These are phyloP conservation scores for Coniochaeta prunicola DNA, from an alignment of 2,329 filamentous ascomycete genomes.

Conservation along the genomic window DNA sequence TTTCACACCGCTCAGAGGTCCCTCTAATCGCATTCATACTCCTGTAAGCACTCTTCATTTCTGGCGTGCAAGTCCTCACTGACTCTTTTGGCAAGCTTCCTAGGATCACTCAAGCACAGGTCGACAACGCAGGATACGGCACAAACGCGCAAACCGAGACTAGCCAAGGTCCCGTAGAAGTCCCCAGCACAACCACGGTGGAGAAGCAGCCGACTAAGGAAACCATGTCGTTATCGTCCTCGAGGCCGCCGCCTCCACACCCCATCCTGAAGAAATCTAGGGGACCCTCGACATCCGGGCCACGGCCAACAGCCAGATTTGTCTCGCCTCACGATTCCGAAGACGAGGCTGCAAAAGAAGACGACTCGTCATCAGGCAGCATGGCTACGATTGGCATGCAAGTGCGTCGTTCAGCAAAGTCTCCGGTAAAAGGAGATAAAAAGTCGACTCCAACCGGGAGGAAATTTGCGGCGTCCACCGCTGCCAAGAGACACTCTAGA, in stretches of 20 bases:
- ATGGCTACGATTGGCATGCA: conserved; percentile 20
- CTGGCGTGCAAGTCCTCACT: not conserved
- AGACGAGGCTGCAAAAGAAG: conserved; percentile 27
- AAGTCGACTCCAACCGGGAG: conserved; percentile 16
- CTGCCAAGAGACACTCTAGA: conserved; percentile 32
- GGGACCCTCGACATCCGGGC: conserved; percentile 43
- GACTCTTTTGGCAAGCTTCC: not conserved
- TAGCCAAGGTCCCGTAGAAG: not conserved
- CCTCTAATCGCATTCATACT: conserved; percentile 45
- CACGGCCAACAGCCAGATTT: conserved; percentile 55
- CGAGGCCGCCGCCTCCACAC: conserved; percentile 40
- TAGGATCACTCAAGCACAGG: not conserved
- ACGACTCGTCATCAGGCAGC: conserved; percentile 33
- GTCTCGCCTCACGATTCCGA: conserved; percentile 45
- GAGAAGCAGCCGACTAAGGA: conserved; percentile 15
- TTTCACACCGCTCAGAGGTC: conserved; percentile 47
- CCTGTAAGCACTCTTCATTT: conserved; percentile 28
- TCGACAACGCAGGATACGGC: not conserved
- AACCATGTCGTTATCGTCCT: conserved; percentile 27
- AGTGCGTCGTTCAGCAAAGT: conserved; percentile 8
- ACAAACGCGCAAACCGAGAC: not conserved
- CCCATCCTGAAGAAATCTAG: conserved; percentile 55
- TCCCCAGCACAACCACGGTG: conserved; percentile 10
- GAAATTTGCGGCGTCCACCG: conserved; percentile 35
- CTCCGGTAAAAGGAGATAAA: conserved; percentile 16